Conservation (phyloP, 441 rosid species). For the Populus tomentosa region DNA sequence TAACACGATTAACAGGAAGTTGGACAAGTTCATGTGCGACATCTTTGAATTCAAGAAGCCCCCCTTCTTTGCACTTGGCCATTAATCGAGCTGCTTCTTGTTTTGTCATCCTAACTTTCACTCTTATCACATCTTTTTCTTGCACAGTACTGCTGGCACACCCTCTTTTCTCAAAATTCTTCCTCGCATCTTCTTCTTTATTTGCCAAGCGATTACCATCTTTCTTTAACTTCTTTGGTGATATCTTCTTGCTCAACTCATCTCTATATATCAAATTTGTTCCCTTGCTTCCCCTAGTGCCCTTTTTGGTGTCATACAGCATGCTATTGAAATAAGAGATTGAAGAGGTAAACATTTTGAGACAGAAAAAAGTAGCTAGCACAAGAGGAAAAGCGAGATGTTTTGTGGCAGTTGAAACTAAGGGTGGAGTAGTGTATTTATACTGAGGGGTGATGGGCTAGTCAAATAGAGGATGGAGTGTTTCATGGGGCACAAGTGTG, state of each 20-base stretch:
- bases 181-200: neutral
- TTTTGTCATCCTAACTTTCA: slow-evolving; percentile 11
- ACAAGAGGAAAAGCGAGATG: neutral
- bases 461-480: neutral
- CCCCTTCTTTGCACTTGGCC: slow-evolving; percentile 37
- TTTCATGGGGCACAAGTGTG: neutral
- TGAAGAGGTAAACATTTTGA: slow-evolving; percentile 15
- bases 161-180: slow-evolving; percentile 5
- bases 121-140: slow-evolving; percentile 21
- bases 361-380: neutral
- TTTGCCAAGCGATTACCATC: slow-evolving; percentile 1
- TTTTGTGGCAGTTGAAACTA: neutral
- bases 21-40: slow-evolving; percentile 28
- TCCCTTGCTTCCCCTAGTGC: neutral
- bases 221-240: slow-evolving; percentile 3
- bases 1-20: neutral
- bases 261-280: slow-evolving; percentile 18
- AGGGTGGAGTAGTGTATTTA: neutral
- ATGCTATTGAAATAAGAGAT: neutral
- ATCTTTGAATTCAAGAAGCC: slow-evolving; percentile 36
- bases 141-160: neutral
- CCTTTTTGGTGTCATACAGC: neutral
- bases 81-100: slow-evolving; percentile 36
- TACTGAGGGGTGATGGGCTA: neutral
- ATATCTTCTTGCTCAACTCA: slow-evolving; percentile 18